phyloP scores from a whole-genome alignment of 768 basidiomycete genomes.

The Rhodotorula sphaerocarpa region DNA sequence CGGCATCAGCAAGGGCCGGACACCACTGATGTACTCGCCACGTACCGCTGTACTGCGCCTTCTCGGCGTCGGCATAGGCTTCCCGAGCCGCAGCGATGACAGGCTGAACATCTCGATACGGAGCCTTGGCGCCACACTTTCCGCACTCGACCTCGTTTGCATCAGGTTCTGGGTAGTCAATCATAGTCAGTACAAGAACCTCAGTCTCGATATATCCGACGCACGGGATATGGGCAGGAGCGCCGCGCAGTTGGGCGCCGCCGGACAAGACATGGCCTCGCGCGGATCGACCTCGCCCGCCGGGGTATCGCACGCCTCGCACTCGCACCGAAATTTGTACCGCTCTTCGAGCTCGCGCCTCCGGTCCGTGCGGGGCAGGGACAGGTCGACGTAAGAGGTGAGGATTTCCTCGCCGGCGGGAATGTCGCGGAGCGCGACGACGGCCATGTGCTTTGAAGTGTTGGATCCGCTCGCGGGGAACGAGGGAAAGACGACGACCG shows the following conservation, averaged over 20 bases:
- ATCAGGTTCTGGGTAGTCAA: not conserved
- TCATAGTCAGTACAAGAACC: accelerated
- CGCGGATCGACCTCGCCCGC: slow-evolving; percentile 53
- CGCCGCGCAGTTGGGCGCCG: slow-evolving; percentile 24
- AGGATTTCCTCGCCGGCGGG: slow-evolving; percentile 65
- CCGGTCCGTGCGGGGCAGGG: slow-evolving; percentile 55
- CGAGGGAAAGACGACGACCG: slow-evolving; percentile 77
- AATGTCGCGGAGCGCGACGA: slow-evolving; percentile 65
- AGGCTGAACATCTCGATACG: not conserved
- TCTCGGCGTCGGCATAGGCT: slow-evolving; percentile 3
- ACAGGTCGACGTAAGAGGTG: slow-evolving; percentile 78
- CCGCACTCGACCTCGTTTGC: not conserved
- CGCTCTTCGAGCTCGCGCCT: slow-evolving; percentile 57
- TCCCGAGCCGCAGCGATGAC: slow-evolving; percentile 2
- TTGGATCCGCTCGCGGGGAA: not conserved
- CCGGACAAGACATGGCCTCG: slow-evolving; percentile 55
- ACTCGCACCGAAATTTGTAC: slow-evolving; percentile 70
- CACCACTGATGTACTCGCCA: not conserved
- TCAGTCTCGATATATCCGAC: not conserved
- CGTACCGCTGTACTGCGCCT: slow-evolving; percentile 15
- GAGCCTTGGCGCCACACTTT: not conserved
- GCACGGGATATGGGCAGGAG: slow-evolving; percentile 14
- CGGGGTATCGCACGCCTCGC: slow-evolving; percentile 41
- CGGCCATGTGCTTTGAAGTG: slow-evolving; percentile 49
- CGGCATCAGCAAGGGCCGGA: not conserved